phyloP scores from a whole-genome alignment of 139 green algal species.

The Chlorella sp. region DNA sequence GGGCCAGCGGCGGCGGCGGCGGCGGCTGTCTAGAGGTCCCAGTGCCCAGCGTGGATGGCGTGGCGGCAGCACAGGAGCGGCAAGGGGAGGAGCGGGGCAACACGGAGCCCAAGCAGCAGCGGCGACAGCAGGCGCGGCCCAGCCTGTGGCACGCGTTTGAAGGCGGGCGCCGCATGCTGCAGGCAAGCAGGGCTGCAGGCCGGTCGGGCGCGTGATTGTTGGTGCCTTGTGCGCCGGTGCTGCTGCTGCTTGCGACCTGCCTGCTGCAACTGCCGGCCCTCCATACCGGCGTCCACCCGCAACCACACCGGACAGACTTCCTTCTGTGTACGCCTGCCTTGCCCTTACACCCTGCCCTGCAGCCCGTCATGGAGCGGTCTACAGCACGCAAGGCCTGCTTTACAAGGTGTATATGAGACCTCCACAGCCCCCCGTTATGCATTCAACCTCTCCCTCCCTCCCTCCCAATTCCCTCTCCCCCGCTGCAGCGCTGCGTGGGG shows the following conservation, averaged over 20 bases:
- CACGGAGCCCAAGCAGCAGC: background rate
- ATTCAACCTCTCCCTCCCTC: no score
- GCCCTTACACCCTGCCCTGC: background rate
- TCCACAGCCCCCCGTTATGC: no score
- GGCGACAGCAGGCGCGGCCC: background rate
- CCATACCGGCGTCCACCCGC: background rate
- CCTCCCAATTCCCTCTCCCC: no score
- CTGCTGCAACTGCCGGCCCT: background rate
- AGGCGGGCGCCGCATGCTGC: conserved; percentile 32
- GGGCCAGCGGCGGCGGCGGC: background rate
- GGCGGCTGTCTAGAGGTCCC: background rate
- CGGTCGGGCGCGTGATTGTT: background rate
- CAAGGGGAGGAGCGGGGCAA: background rate
- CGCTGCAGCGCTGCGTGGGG: no score
- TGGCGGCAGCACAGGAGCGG: background rate
- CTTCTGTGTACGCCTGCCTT: background rate
- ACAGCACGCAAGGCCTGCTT: no score
- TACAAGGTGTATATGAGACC: no score
- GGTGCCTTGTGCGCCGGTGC: background rate
- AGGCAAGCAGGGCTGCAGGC: background rate
- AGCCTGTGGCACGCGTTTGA: conserved; percentile 24
- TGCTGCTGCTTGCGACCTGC: background rate
- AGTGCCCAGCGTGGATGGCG: background rate
- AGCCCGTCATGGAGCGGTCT: no score
- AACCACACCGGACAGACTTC: background rate